These are phyloP conservation scores for Aspergillus ochraceoroseus DNA, from an alignment of 2,329 filamentous ascomycete genomes.

Conservation along the genomic window DNA sequence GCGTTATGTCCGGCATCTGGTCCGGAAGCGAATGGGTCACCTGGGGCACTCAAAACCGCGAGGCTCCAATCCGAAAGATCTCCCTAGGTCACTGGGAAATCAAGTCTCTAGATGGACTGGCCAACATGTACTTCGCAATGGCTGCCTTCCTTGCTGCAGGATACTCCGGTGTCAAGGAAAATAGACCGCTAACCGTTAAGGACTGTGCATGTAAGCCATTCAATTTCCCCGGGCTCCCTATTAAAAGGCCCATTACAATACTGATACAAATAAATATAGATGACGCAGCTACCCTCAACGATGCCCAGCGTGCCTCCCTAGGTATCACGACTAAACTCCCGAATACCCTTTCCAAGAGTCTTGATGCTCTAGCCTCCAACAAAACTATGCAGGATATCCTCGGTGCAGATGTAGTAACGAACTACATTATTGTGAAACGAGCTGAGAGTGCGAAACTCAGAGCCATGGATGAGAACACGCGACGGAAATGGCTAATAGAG, in stretches of 20 bases:
- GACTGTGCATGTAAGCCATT: conserved; percentile 34
- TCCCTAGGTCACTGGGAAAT: conserved; percentile 68
- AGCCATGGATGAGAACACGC: conserved; percentile 30
- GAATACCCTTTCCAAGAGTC: conserved; percentile 33
- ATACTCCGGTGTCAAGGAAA: conserved; percentile 48
- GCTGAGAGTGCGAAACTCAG: conserved; percentile 32
- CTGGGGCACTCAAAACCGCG: conserved; percentile 78
- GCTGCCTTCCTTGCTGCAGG: conserved; percentile 59
- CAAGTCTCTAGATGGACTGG: conserved; percentile 70
- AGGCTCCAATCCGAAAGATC: conserved; percentile 67
- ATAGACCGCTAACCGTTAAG: conserved; percentile 25
- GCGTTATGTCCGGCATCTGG: conserved; percentile 66
- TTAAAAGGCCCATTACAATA: too few species aligned
- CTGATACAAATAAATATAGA: conserved; percentile 17
- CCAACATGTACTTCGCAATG: conserved; percentile 70
- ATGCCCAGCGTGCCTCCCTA: conserved; percentile 28
- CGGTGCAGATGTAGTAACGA: conserved; percentile 26
- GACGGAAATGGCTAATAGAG: conserved; percentile 37
- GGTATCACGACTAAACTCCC: conserved; percentile 39
- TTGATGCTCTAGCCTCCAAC: conserved; percentile 32
- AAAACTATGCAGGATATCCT: conserved; percentile 27
- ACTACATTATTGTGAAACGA: conserved; percentile 32
- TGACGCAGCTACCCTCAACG: conserved; percentile 34
- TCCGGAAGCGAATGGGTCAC: conserved; percentile 71
- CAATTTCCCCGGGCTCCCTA: too few species aligned